These are phyloP conservation scores for Adiantum capillusveneris DNA, from an alignment of 75 land plant genomes.

Conservation along the genomic window DNA sequence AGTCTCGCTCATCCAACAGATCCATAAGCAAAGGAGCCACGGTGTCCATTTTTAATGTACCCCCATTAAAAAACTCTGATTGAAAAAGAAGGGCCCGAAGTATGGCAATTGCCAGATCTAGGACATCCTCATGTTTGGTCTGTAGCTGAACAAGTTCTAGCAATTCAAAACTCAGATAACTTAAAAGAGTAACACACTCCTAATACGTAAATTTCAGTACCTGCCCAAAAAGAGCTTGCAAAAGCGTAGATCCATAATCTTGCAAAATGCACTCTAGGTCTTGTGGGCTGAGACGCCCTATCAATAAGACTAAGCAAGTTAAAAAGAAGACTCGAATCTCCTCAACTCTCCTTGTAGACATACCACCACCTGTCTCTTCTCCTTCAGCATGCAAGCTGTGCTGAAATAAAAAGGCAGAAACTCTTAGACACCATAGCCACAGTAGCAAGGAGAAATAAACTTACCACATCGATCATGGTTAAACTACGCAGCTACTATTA, in stretches of 20 bases:
- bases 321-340: slow-evolving; percentile 65
- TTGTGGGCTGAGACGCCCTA: slow-evolving; percentile 52
- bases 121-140: slow-evolving; percentile 38
- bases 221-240: slow-evolving; percentile 47
- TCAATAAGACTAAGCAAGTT: slow-evolving; percentile 53
- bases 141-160: slow-evolving; percentile 31
- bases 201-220: slow-evolving; percentile 17
- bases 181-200: too few relatives aligned
- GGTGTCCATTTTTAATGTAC: slow-evolving; percentile 31
- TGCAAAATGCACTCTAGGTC: slow-evolving; percentile 33
- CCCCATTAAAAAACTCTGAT: slow-evolving; percentile 4
- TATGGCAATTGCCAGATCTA: slow-evolving; percentile 43
- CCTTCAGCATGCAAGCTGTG: too few relatives aligned
- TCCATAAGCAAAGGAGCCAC: slow-evolving; percentile 46
- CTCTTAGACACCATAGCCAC: too few relatives aligned
- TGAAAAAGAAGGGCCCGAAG: slow-evolving; percentile 50
- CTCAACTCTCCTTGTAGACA: slow-evolving; percentile 20
- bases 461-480: too few relatives aligned
- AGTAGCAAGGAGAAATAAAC: too few relatives aligned
- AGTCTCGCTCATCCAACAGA: slow-evolving; percentile 60
- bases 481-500: too few relatives aligned
- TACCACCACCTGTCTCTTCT: too few relatives aligned
- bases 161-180: background rate
- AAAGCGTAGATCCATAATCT: slow-evolving; percentile 42
- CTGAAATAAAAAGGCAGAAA: too few relatives aligned